Evolutionary conservation across 164 flowering plant genomes (phyloP), one percentile per base, ranked within the genome.

Genomic region (Magnolia officinalis): DNA sequence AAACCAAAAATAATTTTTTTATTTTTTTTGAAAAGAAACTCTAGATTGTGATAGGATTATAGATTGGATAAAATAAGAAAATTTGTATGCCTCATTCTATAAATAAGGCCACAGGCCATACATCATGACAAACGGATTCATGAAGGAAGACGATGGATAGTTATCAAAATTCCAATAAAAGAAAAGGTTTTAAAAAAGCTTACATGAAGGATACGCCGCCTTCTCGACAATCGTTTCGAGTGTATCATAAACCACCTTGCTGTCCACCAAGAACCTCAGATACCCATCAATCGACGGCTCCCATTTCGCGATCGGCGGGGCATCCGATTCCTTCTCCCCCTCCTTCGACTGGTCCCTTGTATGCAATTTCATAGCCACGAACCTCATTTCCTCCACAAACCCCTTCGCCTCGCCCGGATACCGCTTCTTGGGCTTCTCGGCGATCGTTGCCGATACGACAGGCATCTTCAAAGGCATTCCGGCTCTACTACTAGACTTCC

Each of bases 311-410:
- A 90, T 78, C 0, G 95, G 86, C 64, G 78, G 78, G 50, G 80
- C 87, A 61, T 89, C 83, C 2, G 91, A 80, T 63, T 83, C 85
- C 85, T 90, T 93, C 90, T 93, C 94, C 5, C 99, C 99, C 72
- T 93, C 98, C 78, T 78, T 96, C 0, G 98, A 88, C 76, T 93
- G 97, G 70, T 96, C 98, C 73, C 66, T 94, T 0, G 97, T 96
- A 78, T 96, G 99, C 87, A 96, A 76, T 75, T 87, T 96, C 98
- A 96, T 91, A 0, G 99, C 98, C 80, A 94, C 97, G 75, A 89
- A 90, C 79, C 95, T 86, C 98, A 94, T 92, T 85, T 96, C 99
- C 89, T 88, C 97, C 81, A 94, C 97, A 81, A 96, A 96, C 78
- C 97, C 98, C 80, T 90, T 91, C 29, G 88, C 84, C 83, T 91